These are phyloP conservation scores for Pyrrhoderma lamaoense DNA, from an alignment of 1,284 basidiomycete genomes.

Conservation along the genomic window DNA sequence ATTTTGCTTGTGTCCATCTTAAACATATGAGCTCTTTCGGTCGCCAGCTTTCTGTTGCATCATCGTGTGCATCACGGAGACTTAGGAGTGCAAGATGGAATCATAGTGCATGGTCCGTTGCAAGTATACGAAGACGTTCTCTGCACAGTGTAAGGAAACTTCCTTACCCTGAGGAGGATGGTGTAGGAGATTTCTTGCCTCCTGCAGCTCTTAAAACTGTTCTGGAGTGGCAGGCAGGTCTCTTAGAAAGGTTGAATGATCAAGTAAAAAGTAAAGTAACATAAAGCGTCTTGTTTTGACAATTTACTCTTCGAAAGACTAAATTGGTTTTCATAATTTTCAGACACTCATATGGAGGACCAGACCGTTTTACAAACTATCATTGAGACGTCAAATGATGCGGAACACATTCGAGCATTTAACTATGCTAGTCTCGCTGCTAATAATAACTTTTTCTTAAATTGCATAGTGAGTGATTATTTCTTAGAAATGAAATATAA, in stretches of 20 bases:
- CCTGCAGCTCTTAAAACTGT: conserved; percentile 59
- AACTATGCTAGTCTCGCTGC: conserved; percentile 90
- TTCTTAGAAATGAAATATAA: conserved; percentile 8
- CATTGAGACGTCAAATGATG: conserved; percentile 58
- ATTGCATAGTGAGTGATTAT: conserved; percentile 59
- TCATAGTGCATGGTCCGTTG: conserved; percentile 16
- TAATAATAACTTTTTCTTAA: conserved; percentile 95
- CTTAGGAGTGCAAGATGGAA: conserved; percentile 5
- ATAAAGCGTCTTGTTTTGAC: no score
- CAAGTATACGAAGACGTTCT: conserved; percentile 26
- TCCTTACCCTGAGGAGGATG: conserved; percentile 59
- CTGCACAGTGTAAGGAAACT: conserved; percentile 52
- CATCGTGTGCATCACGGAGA: conserved; percentile 9
- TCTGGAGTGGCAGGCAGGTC: conserved; percentile 76
- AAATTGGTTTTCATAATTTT: no score
- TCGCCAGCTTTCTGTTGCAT: conserved; percentile 23
- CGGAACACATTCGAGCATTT: conserved; percentile 67
- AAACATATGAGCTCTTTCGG: conserved; percentile 24
- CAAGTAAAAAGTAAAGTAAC: conserved; percentile 52
- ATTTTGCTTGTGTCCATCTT: neutral
- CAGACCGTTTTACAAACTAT: conserved; percentile 69
- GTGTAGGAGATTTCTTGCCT: conserved; percentile 69
- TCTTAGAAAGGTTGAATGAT: conserved; percentile 68
- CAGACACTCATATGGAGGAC: conserved; percentile 55
- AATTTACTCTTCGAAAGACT: no score